These are phyloP conservation scores for Backusella australiensis DNA, from an alignment of 192 early-diverging fungal species.

Conservation along the genomic window DNA sequence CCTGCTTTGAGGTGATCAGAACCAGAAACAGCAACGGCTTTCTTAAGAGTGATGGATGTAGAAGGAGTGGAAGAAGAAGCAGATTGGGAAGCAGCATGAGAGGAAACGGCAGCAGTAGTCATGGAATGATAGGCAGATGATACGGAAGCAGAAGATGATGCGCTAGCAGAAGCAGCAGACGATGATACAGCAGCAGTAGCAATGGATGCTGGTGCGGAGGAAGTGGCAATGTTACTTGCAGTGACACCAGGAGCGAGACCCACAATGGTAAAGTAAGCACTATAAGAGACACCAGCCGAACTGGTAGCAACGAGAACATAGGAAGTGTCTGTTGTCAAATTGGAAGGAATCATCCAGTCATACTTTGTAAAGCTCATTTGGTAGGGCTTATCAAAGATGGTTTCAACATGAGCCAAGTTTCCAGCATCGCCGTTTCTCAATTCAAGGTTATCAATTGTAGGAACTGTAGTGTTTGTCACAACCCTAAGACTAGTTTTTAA, in stretches of 20 bases:
- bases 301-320: not conserved
- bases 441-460: not conserved
- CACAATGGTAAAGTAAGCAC: not conserved
- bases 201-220: not conserved
- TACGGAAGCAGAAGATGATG: not conserved
- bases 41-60: not conserved
- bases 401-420: not conserved
- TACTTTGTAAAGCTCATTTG: not conserved
- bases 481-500: not conserved
- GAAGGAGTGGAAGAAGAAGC: not conserved
- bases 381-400: not conserved
- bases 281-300: not conserved
- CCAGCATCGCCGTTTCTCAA: not conserved
- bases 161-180: not conserved
- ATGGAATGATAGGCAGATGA: not conserved
- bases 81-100: not conserved
- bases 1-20: not conserved
- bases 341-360: not conserved
- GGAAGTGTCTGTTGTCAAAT: not conserved
- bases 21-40: not conserved
- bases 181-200: not conserved
- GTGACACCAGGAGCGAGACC: not conserved
- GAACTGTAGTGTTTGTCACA: not conserved
- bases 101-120: not conserved
- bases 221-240: not conserved